phyloP scores from a whole-genome alignment of 352 stramenopile species.

The Globisporangium paddicum region DNA sequence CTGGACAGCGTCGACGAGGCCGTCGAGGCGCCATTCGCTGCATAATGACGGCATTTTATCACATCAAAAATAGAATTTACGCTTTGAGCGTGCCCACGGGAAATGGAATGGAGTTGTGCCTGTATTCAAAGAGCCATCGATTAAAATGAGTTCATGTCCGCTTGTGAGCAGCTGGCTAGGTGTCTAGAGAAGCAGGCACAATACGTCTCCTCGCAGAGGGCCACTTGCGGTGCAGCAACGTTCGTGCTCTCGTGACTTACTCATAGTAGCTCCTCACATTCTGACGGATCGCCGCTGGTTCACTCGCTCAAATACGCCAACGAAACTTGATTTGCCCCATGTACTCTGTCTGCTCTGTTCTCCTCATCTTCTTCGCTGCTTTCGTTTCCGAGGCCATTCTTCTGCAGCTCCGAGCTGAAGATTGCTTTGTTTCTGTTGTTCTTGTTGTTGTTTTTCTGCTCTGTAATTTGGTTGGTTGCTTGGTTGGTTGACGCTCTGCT shows the following conservation, averaged over 20 bases:
- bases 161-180: too few species aligned
- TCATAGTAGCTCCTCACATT: neutral
- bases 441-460: neutral
- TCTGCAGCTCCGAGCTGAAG: neutral
- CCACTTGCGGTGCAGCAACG: too few species aligned
- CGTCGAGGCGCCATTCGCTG: conserved; percentile 35
- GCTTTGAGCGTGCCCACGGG: too few species aligned
- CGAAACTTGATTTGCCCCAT: neutral
- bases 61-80: too few species aligned
- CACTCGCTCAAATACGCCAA: neutral
- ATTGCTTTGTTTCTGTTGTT: neutral
- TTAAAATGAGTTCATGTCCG: too few species aligned
- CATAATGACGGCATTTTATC: too few species aligned
- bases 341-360: neutral
- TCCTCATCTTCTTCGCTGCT: neutral
- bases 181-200: too few species aligned
- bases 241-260: neutral
- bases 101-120: too few species aligned
- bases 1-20: conserved; percentile 44
- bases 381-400: neutral
- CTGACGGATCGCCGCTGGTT: neutral
- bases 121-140: too few species aligned
- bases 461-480: neutral
- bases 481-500: neutral
- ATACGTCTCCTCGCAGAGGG: too few species aligned